These are phyloP conservation scores for Neurospora tetraspora DNA, from an alignment of 495 filamentous ascomycete genomes.

Conservation along the genomic window DNA sequence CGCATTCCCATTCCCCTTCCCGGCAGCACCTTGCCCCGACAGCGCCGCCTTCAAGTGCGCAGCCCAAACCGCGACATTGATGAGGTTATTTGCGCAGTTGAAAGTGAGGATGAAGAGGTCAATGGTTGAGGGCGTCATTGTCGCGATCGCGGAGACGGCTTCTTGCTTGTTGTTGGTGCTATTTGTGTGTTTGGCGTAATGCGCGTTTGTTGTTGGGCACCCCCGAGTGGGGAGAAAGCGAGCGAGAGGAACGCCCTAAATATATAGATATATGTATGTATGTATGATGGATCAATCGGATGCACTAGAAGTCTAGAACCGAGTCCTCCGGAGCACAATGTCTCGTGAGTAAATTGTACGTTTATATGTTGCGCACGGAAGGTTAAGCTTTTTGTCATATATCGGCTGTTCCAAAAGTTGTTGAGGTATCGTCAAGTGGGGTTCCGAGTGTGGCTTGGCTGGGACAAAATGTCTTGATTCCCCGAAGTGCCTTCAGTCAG, in stretches of 20 bases:
- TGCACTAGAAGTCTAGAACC: background rate
- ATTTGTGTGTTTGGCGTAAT: background rate
- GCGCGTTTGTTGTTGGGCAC: background rate
- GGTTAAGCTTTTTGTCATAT: background rate
- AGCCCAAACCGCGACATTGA: constrained; percentile 56
- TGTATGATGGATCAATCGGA: background rate
- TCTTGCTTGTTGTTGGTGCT: background rate
- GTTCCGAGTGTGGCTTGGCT: background rate
- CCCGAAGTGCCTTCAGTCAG: background rate
- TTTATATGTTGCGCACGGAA: background rate
- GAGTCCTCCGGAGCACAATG: background rate
- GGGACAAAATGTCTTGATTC: background rate
- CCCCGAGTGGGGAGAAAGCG: no score
- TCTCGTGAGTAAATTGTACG: background rate
- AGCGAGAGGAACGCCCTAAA: no score
- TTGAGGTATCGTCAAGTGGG: background rate
- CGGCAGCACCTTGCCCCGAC: constrained; percentile 11
- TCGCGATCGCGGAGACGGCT: background rate
- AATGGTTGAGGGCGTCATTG: constrained; percentile 25
- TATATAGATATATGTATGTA: background rate
- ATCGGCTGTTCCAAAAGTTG: background rate
- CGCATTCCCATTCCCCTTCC: constrained; percentile 24
- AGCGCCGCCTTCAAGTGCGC: constrained; percentile 63
- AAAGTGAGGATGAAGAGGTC: constrained; percentile 74
- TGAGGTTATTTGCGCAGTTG: constrained; percentile 68